Conservation (phyloP, 2,329 filamentous ascomycete genomes). For the Rhynchosporium graminicola region DNA sequence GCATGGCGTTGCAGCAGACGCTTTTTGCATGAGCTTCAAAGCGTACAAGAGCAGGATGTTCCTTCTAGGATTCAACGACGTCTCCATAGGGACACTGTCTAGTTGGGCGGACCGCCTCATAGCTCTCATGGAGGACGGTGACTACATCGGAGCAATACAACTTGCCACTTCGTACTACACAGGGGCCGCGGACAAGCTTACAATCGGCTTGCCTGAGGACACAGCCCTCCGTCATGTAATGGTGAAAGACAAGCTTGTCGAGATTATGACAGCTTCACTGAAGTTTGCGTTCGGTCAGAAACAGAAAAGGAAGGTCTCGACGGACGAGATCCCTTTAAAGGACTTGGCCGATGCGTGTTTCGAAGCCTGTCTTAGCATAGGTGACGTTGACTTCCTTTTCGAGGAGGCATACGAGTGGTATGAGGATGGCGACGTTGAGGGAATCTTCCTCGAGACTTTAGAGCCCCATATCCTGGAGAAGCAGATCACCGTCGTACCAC, state of each 20-base stretch:
- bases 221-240: conserved; percentile 72
- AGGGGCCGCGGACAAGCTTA: conserved; percentile 89
- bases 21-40: conserved; percentile 97
- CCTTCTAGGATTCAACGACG: conserved; percentile 87
- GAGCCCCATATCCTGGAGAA: conserved; percentile 85
- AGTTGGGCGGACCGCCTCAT: conserved; percentile 96
- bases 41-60: conserved; percentile 94
- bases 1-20: conserved; percentile 95
- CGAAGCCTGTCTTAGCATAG: conserved; percentile 75
- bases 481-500: conserved; percentile 73
- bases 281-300: conserved; percentile 81
- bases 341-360: conserved; percentile 85
- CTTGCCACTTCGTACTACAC: conserved; percentile 91
- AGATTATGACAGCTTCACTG: conserved; percentile 90
- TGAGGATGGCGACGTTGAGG: conserved; percentile 71
- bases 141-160: conserved; percentile 88
- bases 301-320: conserved; percentile 48
- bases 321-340: conserved; percentile 56
- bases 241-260: conserved; percentile 84
- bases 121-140: conserved; percentile 94
- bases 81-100: conserved; percentile 86
- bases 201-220: conserved; percentile 89
- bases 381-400: conserved; percentile 81
- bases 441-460: conserved; percentile 82
- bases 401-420: conserved; percentile 90